Evolutionary conservation across 2,329 filamentous ascomycete genomes (phyloP), one percentile per base, ranked within the genome.

Genomic region (Biscogniauxia mediterranea): DNA sequence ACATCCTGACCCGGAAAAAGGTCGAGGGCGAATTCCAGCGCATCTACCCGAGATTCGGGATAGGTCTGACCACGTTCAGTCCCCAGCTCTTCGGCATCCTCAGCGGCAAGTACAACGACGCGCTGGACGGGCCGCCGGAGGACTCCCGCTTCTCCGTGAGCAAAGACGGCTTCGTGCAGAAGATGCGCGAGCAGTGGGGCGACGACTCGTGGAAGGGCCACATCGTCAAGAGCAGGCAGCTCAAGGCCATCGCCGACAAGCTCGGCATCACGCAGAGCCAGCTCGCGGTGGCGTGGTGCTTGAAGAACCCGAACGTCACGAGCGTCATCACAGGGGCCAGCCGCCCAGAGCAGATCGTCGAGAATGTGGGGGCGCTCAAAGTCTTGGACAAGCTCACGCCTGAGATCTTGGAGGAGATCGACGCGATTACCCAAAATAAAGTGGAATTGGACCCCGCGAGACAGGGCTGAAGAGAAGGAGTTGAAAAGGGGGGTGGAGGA

Each of bases 41-140:
- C 19, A 70, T 87, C 17, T 87, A 79, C 74, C 73, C 83, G 62
- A 80, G 85, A 69, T 83, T 80, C 77, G 74, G 82, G 63, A 84
- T 84, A 68, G 85, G 85, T 54, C 85, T 84, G 50, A 79, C 77
- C 64, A 77, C 76, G 56, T 72, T 68, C 65, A 70, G 68, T 77
- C 86, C 85, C 20, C 77, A 86, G 9, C 82, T 81, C 54, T 82
- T 78, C 28, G 85, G 85, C 60, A 74, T 88, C 49, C 73, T 88
- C 58, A 87, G 83, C 7, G 85, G 85, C 69, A 88, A 88, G 75
- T 88, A 88, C 79, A 86, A 87, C 73, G 79, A 86, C 64, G 85
- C 84, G 58, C 84, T 87, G 58, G 79, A 86, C 64, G 85, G 84
- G 58, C 84, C 88, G 58, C 84, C 85, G 17, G 80, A 84, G 67